Evolutionary conservation across 208 protist species (phyloP).

Genomic region (Strigomonas galati): DNA sequence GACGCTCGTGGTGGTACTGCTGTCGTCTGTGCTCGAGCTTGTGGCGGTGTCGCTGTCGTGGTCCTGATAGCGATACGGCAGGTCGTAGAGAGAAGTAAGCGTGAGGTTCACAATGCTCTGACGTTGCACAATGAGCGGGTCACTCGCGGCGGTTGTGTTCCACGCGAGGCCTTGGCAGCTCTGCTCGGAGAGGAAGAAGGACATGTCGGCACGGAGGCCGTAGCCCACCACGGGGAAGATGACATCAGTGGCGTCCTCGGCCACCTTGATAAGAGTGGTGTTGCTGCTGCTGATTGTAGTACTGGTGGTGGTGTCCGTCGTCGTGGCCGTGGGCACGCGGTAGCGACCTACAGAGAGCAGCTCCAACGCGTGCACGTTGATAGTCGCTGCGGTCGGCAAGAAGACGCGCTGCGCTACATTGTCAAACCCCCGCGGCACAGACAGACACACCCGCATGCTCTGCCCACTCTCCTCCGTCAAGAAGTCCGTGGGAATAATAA

Average conservation of each 20-base stretch:
- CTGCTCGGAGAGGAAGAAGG: conserved; percentile 43
- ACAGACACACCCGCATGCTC: conserved; percentile 71
- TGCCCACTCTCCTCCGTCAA: conserved; percentile 36
- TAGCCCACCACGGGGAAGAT: conserved; percentile 61
- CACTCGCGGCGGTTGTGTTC: neutral
- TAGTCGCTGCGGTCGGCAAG: conserved; percentile 25
- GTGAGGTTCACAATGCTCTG: conserved; percentile 59
- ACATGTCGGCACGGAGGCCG: conserved; percentile 56
- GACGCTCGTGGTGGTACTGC: conserved; percentile 5
- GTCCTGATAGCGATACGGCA: conserved; percentile 48
- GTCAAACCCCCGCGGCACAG: conserved; percentile 55
- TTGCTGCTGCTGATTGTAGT: neutral
- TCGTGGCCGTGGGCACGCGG: conserved; percentile 17
- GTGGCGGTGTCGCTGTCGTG: conserved; percentile 10
- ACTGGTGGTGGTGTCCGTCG: neutral
- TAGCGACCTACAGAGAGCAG: conserved; percentile 59
- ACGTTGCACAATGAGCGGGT: conserved; percentile 17
- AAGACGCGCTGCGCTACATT: conserved; percentile 30
- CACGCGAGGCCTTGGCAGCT: conserved; percentile 26
- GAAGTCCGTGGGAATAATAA: conserved; percentile 58
- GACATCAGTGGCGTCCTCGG: conserved; percentile 47
- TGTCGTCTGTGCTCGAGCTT: neutral
- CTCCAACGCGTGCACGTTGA: conserved; percentile 44
- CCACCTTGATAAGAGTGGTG: conserved; percentile 35
- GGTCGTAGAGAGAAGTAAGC: conserved; percentile 50